phyloP scores from a whole-genome alignment of 2,329 filamentous ascomycete genomes.

The Cercospora sp. region DNA sequence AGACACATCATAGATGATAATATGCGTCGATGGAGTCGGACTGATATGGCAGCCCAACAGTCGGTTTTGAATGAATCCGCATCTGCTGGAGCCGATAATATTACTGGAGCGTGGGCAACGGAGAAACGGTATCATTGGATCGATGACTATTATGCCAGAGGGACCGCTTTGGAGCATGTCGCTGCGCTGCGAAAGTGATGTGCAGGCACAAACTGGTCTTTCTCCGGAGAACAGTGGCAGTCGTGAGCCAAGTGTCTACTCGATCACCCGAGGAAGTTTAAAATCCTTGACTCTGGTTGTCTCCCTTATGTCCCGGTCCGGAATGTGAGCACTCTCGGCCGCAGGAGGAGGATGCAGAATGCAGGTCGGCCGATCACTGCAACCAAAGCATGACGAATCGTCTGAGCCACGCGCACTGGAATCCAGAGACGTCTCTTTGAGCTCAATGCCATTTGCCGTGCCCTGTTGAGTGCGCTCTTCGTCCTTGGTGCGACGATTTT shows the following conservation, averaged over 20 bases:
- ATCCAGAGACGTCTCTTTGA: background rate
- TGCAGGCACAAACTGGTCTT: background rate
- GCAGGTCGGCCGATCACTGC: background rate
- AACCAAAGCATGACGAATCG: background rate
- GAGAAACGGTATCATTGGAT: conserved; percentile 15
- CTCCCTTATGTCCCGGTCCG: background rate
- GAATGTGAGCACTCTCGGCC: background rate
- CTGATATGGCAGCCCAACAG: background rate
- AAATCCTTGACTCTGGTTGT: background rate
- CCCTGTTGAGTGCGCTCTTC: background rate
- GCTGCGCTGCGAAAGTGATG: background rate
- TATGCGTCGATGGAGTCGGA: conserved; percentile 1
- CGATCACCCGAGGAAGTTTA: background rate
- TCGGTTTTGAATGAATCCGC: background rate
- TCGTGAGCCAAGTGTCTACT: background rate
- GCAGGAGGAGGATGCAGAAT: background rate
- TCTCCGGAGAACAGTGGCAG: background rate
- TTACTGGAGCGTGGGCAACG: background rate
- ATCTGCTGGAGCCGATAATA: background rate
- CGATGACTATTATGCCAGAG: conserved; percentile 12
- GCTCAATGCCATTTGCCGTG: background rate
- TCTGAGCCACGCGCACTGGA: background rate
- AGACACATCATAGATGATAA: conserved; percentile 13
- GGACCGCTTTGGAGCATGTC: background rate
- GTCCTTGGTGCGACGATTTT: background rate